Base-by-base conservation (phyloP, 2,329 filamentous ascomycete genomes). In the Talaromyces atroroseus region DNA sequence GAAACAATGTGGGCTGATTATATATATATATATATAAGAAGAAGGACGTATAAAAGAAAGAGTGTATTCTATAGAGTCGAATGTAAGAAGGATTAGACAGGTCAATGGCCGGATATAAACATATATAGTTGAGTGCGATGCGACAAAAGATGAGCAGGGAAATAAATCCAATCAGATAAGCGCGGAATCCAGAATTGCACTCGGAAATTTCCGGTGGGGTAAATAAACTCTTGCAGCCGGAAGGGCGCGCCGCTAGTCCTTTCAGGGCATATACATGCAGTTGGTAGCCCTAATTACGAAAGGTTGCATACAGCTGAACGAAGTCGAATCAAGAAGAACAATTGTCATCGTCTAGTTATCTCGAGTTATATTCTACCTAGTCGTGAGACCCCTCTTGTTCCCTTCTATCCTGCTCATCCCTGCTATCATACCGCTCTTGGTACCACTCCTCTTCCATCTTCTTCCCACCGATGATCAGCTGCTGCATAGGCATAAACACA, bases 401-500 rank as follows among this genome's bases (percentile, higher is more conserved):
- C 16, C 49, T 54, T 2, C 79, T 82, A 45, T 54, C 54, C 34
- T 57, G 50, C 24, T 49, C 38, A 11, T 58, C 52, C 21, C 47
- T 53, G 5, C 58, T 46, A 18, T 65, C 62, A 58, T 63, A 66
- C 2, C 52, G 58, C 38, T 65, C 64, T 53, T 65, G 61, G 54
- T 70, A 69, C 24, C 67, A 60, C 49, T 69, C 67, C 18, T 82
- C 78, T 24, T 80, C 77, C 65, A 86, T 65, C 63, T 85, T 82
- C 60, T 77, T 76, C 16, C 68, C 70, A 11, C 85, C 71, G 47
- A 78, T 72, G 2, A 38, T 62, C 49, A 70, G 26, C 38, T 62
- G 62, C 24, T 64, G 51, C 59, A 69, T 68, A 7, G 67, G 66
- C 55, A 69, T 46, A 58, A 66, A 70, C 1, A 69, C 64, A 65